A percentile compares a stretch with the other conserved stretches of the same genome.
phyloP scores from a whole-genome alignment of 2,329 filamentous ascomycete genomes.

The Hortaea sp. region DNA sequence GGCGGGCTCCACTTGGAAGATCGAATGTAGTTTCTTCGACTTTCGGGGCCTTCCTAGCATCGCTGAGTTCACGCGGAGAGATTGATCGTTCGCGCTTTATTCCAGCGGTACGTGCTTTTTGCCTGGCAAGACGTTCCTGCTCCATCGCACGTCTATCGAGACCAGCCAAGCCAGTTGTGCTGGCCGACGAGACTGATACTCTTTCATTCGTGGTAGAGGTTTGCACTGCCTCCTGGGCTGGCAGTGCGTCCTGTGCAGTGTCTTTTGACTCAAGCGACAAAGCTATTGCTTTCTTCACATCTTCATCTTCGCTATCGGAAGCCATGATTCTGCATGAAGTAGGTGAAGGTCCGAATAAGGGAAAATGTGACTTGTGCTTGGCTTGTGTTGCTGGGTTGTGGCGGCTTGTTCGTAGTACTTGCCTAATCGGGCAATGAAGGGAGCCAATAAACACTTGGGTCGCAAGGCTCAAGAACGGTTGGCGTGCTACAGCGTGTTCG shows the following conservation, averaged over 20 bases:
- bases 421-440: no score
- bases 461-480: no score
- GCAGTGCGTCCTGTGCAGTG: neutral
- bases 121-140: slow-evolving; percentile 63
- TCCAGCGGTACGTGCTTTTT: slow-evolving; percentile 29
- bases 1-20: slow-evolving; percentile 13
- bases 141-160: slow-evolving; percentile 80
- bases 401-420: no score
- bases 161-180: slow-evolving; percentile 31
- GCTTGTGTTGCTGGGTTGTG: no score
- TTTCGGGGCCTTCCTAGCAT: slow-evolving; percentile 17
- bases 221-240: neutral
- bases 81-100: slow-evolving; percentile 49
- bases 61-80: slow-evolving; percentile 24
- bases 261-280: slow-evolving; percentile 15
- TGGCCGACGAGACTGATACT: neutral
- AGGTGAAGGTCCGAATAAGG: no score
- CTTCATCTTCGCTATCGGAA: slow-evolving; percentile 44
- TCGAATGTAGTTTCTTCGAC: slow-evolving; percentile 11
- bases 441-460: no score
- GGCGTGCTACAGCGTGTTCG: no score
- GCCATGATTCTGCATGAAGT: no score
- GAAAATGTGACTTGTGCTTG: no score
- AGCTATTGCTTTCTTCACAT: slow-evolving; percentile 50
- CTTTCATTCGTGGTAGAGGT: neutral